Conservation (phyloP, 2,329 filamentous ascomycete species). For the Neopestalotiopsis sp. region DNA sequence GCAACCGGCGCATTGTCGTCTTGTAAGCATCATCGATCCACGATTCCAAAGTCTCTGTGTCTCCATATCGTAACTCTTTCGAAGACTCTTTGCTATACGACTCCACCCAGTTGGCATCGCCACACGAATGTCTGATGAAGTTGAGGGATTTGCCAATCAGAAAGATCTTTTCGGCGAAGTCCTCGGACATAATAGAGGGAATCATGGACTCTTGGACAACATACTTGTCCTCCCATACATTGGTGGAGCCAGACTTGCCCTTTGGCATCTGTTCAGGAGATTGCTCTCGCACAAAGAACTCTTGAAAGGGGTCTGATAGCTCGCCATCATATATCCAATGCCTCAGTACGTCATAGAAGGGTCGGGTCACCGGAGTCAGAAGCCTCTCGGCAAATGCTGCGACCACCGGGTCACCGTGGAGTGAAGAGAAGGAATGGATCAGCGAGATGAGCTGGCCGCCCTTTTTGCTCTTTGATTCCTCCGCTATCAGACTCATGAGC, state of each 20-base stretch:
- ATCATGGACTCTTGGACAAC: conserved; percentile 84
- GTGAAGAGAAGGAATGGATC: conserved; percentile 91
- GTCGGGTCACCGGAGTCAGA: conserved; percentile 83
- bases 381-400: conserved; percentile 90
- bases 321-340: conserved; percentile 99
- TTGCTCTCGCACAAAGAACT: conserved; percentile 94
- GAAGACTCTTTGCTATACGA: conserved; percentile 92
- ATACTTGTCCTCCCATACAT: conserved; percentile 98
- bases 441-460: conserved; percentile 92
- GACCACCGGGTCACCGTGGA: conserved; percentile 94
- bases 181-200: conserved; percentile 88
- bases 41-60: conserved; percentile 86
- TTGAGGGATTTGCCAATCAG: conserved; percentile 97
- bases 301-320: conserved; percentile 90
- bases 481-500: conserved; percentile 91
- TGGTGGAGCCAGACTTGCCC: conserved; percentile 71
- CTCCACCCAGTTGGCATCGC: conserved; percentile 93
- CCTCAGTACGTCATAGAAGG: conserved; percentile 95
- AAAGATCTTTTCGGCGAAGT: conserved; percentile 96
- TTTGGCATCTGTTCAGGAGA: conserved; percentile 54
- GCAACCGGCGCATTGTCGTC: conserved; percentile 94
- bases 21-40: conserved; percentile 98
- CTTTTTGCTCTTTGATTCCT: conserved; percentile 81
- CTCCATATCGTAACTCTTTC: conserved; percentile 89
- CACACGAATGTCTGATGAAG: conserved; percentile 95